Evolutionary conservation across 2,329 filamentous ascomycete species (phyloP).

Genomic region (Xylariaceae sp.): DNA sequence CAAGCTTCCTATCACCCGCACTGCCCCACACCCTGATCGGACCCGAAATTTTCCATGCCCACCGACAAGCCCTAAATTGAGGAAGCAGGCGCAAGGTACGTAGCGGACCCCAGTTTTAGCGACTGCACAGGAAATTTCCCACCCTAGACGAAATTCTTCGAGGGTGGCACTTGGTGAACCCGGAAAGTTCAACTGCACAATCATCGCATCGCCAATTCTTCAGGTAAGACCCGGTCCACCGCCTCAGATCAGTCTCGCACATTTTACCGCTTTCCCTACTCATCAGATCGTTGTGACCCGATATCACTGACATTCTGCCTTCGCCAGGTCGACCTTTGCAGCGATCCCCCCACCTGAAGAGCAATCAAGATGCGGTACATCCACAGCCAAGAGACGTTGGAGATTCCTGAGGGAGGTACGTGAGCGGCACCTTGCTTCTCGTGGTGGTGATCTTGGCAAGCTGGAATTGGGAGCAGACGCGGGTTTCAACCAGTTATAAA

Average conservation of each 20-base stretch:
- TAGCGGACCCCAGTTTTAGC: constrained; percentile 22
- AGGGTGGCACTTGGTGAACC: constrained; percentile 17
- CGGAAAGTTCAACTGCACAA: constrained; percentile 20
- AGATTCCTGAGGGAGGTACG: constrained; percentile 95
- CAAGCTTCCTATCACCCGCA: too few species aligned
- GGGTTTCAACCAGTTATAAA: too few species aligned
- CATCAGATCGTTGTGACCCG: too few species aligned
- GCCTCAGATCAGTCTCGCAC: too few species aligned
- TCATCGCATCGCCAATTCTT: constrained; percentile 23
- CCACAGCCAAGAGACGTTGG: constrained; percentile 92
- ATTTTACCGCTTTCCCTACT: too few species aligned
- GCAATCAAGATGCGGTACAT: constrained; percentile 98
- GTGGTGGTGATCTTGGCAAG: constrained; percentile 1
- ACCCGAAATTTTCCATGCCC: constrained; percentile 12
- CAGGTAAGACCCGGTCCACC: too few species aligned
- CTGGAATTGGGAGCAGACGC: constrained; percentile 1
- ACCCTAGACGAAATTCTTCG: constrained; percentile 21
- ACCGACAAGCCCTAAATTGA: constrained; percentile 13
- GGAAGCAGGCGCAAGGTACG: constrained; percentile 12
- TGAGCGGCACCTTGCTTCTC: too few species aligned
- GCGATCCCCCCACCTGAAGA: constrained; percentile 33
- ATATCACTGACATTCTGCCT: too few species aligned
- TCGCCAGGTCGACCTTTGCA: constrained; percentile 24
- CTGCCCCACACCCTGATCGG: constrained; percentile 5
- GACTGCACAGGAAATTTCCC: constrained; percentile 24